These are phyloP conservation scores for Theobroma grandiflorum DNA, from an alignment of 441 rosid species.

Conservation along the genomic window DNA sequence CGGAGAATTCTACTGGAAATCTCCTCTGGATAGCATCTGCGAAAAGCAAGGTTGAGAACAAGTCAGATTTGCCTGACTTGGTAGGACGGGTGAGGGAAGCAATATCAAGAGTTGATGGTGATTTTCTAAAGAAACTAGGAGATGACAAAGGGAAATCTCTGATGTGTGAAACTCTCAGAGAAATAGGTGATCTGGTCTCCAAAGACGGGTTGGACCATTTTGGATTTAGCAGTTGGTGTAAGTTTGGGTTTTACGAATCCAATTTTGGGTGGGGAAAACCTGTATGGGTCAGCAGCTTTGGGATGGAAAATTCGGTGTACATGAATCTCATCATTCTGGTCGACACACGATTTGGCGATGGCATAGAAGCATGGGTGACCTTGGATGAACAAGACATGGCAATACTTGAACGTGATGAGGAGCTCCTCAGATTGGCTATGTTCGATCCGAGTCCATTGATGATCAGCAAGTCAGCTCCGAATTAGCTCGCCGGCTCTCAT, in stretches of 20 bases:
- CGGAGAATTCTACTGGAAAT: slow-evolving; percentile 45
- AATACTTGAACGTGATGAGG: slow-evolving; percentile 34
- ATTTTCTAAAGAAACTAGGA: slow-evolving; percentile 37
- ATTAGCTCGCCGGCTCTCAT: neutral
- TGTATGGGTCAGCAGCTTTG: slow-evolving; percentile 45
- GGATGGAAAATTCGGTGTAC: slow-evolving; percentile 24
- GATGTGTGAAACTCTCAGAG: slow-evolving; percentile 34
- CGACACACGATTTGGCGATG: slow-evolving; percentile 32
- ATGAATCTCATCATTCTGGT: slow-evolving; percentile 42
- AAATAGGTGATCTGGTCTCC: slow-evolving; percentile 18
- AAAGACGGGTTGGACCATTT: slow-evolving; percentile 36
- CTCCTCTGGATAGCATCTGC: slow-evolving; percentile 47
- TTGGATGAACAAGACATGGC: slow-evolving; percentile 49
- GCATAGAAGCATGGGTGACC: slow-evolving; percentile 55
- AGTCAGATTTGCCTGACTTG: slow-evolving; percentile 33
- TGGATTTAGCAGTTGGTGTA: slow-evolving; percentile 47
- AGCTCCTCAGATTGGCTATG: slow-evolving; percentile 33
- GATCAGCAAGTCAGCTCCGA: neutral
- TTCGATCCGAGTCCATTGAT: slow-evolving; percentile 51
- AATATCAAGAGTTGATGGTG: slow-evolving; percentile 42
- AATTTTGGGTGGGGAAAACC: slow-evolving; percentile 56
- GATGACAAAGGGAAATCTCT: slow-evolving; percentile 29
- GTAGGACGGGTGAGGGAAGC: slow-evolving; percentile 41
- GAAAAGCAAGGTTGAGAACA: slow-evolving; percentile 9
- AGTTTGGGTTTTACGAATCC: slow-evolving; percentile 38